Conservation (phyloP, 371 early-diverging fungal species). For the Mucor irregularis region DNA sequence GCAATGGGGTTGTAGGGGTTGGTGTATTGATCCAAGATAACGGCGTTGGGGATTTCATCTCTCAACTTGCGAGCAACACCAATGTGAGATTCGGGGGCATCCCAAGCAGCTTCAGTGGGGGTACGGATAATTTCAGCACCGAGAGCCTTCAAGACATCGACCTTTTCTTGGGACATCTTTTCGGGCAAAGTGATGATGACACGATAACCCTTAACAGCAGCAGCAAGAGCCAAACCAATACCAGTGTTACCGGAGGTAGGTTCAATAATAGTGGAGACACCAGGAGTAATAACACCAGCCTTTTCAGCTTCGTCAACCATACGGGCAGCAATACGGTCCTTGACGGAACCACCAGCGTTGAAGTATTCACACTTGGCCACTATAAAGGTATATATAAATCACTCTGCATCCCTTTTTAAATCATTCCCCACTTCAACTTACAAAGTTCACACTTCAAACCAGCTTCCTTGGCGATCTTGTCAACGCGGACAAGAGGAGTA, state of each 20-base stretch:
- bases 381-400: slow-evolving; percentile 22
- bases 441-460: slow-evolving; percentile 94
- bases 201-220: slow-evolving; percentile 96
- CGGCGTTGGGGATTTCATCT: slow-evolving; percentile 90
- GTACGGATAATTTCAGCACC: slow-evolving; percentile 98
- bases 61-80: slow-evolving; percentile 92
- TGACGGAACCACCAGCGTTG: slow-evolving; percentile 97
- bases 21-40: slow-evolving; percentile 94
- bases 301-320: slow-evolving; percentile 96
- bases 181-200: slow-evolving; percentile 97
- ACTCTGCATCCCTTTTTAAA: background rate
- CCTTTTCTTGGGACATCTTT: slow-evolving; percentile 98
- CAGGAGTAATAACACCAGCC: slow-evolving; percentile 87
- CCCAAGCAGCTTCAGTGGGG: slow-evolving; percentile 98
- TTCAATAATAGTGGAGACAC: slow-evolving; percentile 71
- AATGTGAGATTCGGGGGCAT: slow-evolving; percentile 96
- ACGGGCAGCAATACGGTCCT: slow-evolving; percentile 94
- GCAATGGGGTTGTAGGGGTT: slow-evolving; percentile 96
- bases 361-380: slow-evolving; percentile 98
- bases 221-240: slow-evolving; percentile 77
- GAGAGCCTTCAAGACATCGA: slow-evolving; percentile 94
- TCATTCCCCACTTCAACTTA: slow-evolving; percentile 35
- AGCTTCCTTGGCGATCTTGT: slow-evolving; percentile 80
- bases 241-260: slow-evolving; percentile 26
- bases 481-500: slow-evolving; percentile 91